Percentiles rank a stretch among this genome's conserved stretches.
Conservation (phyloP, 768 basidiomycete species). For the Xerocomellus dryophilus region DNA sequence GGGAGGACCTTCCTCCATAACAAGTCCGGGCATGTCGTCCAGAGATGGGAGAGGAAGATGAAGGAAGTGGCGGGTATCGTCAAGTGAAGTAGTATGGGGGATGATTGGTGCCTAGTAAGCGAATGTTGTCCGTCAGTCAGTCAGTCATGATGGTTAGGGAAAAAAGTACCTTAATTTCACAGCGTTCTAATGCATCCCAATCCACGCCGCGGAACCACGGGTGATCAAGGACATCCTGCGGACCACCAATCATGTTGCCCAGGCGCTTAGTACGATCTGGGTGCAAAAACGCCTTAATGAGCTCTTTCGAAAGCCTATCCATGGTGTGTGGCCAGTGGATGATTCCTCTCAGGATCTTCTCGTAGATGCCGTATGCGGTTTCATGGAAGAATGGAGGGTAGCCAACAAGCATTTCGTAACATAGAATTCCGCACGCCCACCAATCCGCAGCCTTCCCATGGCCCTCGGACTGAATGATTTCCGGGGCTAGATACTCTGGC, state of each 20-base stretch:
- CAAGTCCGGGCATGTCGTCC: conserved; percentile 79
- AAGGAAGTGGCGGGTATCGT: conserved; percentile 85
- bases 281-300: conserved; percentile 85
- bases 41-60: conserved; percentile 70
- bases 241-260: conserved; percentile 90
- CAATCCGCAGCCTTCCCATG: conserved; percentile 98
- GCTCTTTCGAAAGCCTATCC: conserved; percentile 84
- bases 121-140: conserved; percentile 1
- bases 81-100: conserved; percentile 72
- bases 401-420: conserved; percentile 98
- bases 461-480: conserved; percentile 96
- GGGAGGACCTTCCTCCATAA: conserved; percentile 57
- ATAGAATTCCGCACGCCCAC: conserved; percentile 98
- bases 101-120: conserved; percentile 74
- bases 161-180: conserved; percentile 73
- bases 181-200: conserved; percentile 82
- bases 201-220: conserved; percentile 96
- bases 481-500: conserved; percentile 95
- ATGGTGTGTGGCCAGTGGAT: conserved; percentile 90
- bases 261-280: conserved; percentile 89
- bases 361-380: conserved; percentile 97
- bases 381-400: conserved; percentile 99
- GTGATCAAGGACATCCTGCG: conserved; percentile 87
- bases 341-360: conserved; percentile 87
- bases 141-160: neutral